Percentiles rank a stretch among this genome's conserved stretches.
These are phyloP conservation scores for Lasiodiplodia sp. DNA, from an alignment of 2,329 filamentous ascomycete species.

Conservation along the genomic window DNA sequence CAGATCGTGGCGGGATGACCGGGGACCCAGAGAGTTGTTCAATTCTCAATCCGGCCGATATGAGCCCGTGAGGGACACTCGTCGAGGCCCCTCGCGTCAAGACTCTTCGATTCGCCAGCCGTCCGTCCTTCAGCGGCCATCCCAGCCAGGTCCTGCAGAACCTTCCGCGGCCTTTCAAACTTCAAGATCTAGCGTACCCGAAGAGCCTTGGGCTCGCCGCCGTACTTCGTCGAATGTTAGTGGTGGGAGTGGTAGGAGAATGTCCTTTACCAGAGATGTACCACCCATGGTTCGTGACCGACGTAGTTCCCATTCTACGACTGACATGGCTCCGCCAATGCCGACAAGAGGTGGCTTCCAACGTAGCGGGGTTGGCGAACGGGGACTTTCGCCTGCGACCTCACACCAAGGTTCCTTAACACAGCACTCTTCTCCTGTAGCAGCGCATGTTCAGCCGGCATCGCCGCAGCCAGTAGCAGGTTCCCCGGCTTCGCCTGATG, in stretches of 20 bases:
- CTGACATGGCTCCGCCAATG: conserved; percentile 26
- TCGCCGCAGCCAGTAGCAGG: conserved; percentile 46
- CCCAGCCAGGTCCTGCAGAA: conserved; percentile 72
- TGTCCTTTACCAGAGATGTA: conserved; percentile 60
- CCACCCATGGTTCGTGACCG: conserved; percentile 8
- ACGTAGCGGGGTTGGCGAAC: conserved; percentile 15
- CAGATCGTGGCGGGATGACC: conserved; percentile 80
- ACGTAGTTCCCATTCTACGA: conserved; percentile 25
- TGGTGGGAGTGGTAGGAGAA: conserved; percentile 71
- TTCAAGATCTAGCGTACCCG: conserved; percentile 71
- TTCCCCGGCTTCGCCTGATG: conserved; percentile 39
- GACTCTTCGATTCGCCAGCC: conserved; percentile 76
- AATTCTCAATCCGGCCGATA: conserved; percentile 96
- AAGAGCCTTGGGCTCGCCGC: conserved; percentile 71
- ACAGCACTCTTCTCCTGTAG: conserved; percentile 42
- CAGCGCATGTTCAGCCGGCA: conserved; percentile 42
- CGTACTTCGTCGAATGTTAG: conserved; percentile 92
- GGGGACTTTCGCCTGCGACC: conserved; percentile 24
- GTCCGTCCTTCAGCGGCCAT: conserved; percentile 77
- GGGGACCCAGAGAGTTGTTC: conserved; percentile 78
- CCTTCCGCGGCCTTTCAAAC: conserved; percentile 89
- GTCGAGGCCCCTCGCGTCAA: conserved; percentile 70
- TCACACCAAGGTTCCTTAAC: conserved; percentile 35
- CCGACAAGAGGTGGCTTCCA: conserved; percentile 8
- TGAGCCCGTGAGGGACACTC: conserved; percentile 80